Conservation (phyloP, 78 protist species). For the Dictyostelium firmibasis region DNA sequence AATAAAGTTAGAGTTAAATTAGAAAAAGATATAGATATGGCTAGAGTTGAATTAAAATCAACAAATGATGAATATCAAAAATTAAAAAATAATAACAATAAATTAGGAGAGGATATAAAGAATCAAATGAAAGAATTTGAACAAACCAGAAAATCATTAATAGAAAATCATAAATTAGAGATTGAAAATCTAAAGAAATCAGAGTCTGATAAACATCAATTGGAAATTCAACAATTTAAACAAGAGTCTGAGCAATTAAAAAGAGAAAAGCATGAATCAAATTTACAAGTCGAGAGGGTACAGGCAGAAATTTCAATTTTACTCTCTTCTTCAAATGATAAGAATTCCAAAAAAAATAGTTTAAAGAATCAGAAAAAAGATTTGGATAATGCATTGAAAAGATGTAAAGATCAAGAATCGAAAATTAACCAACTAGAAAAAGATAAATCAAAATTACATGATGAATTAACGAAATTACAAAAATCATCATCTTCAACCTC, state of each 20-base stretch:
- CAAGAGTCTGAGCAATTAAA: neutral
- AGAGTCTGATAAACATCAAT: neutral
- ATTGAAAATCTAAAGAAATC: neutral
- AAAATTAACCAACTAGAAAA: slow-evolving; percentile 24
- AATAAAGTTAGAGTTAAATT: neutral
- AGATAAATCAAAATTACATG: slow-evolving; percentile 33
- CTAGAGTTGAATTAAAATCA: neutral
- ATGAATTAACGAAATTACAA: slow-evolving; percentile 10
- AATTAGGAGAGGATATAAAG: neutral
- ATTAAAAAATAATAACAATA: neutral
- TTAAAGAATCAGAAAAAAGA: neutral
- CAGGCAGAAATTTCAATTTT: slow-evolving; percentile 8
- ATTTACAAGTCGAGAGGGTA: neutral
- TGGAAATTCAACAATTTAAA: neutral
- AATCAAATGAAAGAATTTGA: neutral
- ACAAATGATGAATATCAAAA: neutral
- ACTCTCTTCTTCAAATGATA: neutral
- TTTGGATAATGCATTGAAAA: slow-evolving; percentile 3
- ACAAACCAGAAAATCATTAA: neutral
- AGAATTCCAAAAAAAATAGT: neutral
- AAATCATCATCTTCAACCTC: neutral
- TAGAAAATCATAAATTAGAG: neutral
- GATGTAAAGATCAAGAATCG: slow-evolving; percentile 31
- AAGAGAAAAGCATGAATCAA: slow-evolving; percentile 10
- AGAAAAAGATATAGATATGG: neutral